Base-by-base conservation (phyloP, 805 yeast species). In the Candida xiaguanensis region DNA sequence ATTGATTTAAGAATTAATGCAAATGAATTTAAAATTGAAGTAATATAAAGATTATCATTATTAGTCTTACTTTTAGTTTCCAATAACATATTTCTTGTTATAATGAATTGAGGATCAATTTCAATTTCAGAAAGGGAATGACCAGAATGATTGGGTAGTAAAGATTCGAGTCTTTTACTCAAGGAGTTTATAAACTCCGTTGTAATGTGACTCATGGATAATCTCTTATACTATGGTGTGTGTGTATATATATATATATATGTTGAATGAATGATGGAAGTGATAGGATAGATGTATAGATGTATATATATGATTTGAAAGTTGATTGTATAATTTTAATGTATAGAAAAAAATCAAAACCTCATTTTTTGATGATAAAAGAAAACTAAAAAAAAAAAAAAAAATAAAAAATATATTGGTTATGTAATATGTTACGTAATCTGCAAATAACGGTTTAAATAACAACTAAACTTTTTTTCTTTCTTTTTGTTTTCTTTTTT, bases 111-210 rank as follows among this genome's bases (percentile, higher is more conserved):
- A 2, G 69, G 64, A 40, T 67, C 63, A 31, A 66, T 50, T 49
- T 67, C 72, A 7, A 67, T 68, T 40, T 68, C 73, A 8, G 59
- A 58, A 8, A 64, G 42, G 3, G 64, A 47, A 42, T 58, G 56
- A n/a, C 72, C 71, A 1, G 71, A 61, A 20, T 65, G 49, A 46
- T 52, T 58, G 13, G 74, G 73, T 17, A 68, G 51, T 18, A 66
- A 50, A 18, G 60, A 52, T 35, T 58, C 64, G 29, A 68, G 50
- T 31, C 72, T 42, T 38, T 50, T 50, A 15, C 54, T 38, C 18
- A 63, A 38, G 6, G 58, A 47, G 14, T 50, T 50, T 5, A 63
- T 49, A 36, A 52, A 61, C 5, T 28, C 31, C 12, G 18, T 14
- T 8, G 18, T 28, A 8, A 28, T 8, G 19, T 15, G 11, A 15